phyloP scores from a whole-genome alignment of 2,329 filamentous ascomycete genomes.

The Aspergillus aculeatinus region DNA sequence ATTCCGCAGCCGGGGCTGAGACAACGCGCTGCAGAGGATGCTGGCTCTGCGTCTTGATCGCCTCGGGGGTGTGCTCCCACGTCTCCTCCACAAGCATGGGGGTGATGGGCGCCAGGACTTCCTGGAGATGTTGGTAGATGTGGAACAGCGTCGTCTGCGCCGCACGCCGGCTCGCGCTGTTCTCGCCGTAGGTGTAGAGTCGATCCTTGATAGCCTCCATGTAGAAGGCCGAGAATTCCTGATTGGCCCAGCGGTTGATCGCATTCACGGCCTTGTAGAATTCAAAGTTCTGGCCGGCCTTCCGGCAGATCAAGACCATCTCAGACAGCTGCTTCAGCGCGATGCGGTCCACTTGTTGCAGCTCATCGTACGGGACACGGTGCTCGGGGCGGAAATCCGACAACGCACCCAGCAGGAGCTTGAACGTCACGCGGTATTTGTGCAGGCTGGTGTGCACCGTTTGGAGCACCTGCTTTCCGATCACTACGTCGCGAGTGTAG shows the following conservation, averaged over 20 bases:
- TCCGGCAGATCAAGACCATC: conserved; percentile 63
- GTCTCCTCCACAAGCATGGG: conserved; percentile 85
- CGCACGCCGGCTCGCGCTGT: conserved; percentile 58
- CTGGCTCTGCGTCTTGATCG: conserved; percentile 55
- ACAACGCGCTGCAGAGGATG: conserved; percentile 47
- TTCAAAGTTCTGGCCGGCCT: conserved; percentile 69
- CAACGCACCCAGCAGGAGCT: conserved; percentile 81
- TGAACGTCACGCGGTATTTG: conserved; percentile 87
- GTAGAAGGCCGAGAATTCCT: conserved; percentile 88
- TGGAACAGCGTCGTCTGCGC: conserved; percentile 58
- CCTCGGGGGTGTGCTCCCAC: conserved; percentile 72
- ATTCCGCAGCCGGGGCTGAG: conserved; percentile 32
- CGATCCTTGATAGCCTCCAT: conserved; percentile 90
- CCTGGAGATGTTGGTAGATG: conserved; percentile 70
- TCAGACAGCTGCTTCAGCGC: conserved; percentile 72
- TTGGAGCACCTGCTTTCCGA: conserved; percentile 74
- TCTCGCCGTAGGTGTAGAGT: conserved; percentile 76
- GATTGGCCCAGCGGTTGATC: conserved; percentile 78
- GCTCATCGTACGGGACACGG: conserved; percentile 42
- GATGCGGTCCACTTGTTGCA: conserved; percentile 68
- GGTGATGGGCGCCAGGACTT: conserved; percentile 77
- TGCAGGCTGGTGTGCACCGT: conserved; percentile 73
- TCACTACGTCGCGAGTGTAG: conserved; percentile 82
- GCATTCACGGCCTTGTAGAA: conserved; percentile 74
- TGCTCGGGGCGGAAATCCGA: conserved; percentile 53